These are phyloP conservation scores for Lachancea thermotolerans DNA, from an alignment of 805 yeast genomes.

Conservation along the genomic window DNA sequence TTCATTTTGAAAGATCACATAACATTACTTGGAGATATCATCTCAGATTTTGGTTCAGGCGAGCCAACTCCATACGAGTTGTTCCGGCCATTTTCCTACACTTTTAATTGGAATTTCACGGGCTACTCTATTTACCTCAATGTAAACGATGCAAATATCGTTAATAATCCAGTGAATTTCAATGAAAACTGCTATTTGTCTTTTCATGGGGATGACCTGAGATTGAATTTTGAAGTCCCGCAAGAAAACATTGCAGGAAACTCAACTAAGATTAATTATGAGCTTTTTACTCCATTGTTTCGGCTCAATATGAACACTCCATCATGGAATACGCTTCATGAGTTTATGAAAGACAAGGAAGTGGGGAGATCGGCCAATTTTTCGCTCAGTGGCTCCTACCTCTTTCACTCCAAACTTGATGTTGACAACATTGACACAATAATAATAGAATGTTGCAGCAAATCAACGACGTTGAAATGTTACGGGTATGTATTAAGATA, in stretches of 20 bases:
- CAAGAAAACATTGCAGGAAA: constrained; percentile 45
- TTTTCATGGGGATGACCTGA: constrained; percentile 56
- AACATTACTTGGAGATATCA: constrained; percentile 60
- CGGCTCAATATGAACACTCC: constrained; percentile 69
- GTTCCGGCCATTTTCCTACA: constrained; percentile 66
- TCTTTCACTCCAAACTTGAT: constrained; percentile 51
- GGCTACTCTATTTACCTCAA: constrained; percentile 60
- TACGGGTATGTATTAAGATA: constrained; percentile 78
- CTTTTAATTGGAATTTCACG: constrained; percentile 52
- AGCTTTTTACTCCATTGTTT: constrained; percentile 49
- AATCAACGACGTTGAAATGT: constrained; percentile 58
- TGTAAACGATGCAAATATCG: constrained; percentile 80
- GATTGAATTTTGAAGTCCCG: constrained; percentile 49
- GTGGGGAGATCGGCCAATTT: constrained; percentile 67
- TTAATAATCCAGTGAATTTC: constrained; percentile 82
- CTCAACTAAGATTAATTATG: constrained; percentile 45
- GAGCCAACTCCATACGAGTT: constrained; percentile 64
- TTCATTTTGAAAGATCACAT: constrained; percentile 81
- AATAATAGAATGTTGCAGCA: constrained; percentile 57
- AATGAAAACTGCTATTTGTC: constrained; percentile 73
- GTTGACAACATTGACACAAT: constrained; percentile 65
- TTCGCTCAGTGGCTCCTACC: constrained; percentile 56
- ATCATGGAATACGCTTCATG: constrained; percentile 82
- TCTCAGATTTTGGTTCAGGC: constrained; percentile 72
- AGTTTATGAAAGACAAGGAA: constrained; percentile 54